These are phyloP conservation scores for Pseudogymnoascus sp. DNA, from an alignment of 2,329 filamentous ascomycete genomes.

Conservation along the genomic window DNA sequence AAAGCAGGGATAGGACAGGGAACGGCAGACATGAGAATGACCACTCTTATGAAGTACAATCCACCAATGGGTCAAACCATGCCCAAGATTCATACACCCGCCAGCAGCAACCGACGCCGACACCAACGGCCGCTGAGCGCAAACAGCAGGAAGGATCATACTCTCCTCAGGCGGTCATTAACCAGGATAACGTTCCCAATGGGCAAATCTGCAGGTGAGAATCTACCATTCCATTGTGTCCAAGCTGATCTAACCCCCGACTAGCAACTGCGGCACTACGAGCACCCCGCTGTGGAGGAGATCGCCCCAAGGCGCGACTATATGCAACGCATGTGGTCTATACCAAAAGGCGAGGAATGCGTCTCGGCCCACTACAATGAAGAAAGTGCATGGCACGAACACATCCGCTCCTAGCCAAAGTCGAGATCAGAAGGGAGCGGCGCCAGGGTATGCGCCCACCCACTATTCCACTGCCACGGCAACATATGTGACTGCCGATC, in stretches of 20 bases:
- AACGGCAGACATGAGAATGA: not conserved
- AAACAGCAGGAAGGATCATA: constrained; percentile 1
- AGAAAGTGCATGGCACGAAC: constrained; percentile 58
- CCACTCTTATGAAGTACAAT: constrained; percentile 3
- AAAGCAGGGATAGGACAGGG: not conserved
- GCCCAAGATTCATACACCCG: not conserved
- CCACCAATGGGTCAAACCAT: constrained; percentile 1
- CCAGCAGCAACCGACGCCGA: not conserved
- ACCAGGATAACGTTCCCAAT: constrained; percentile 31
- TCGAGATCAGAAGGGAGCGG: constrained; percentile 22
- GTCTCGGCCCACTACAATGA: constrained; percentile 81
- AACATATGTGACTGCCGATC: constrained; percentile 71
- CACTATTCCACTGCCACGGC: constrained; percentile 40
- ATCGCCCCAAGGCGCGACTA: constrained; percentile 86
- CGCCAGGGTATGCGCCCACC: constrained; percentile 29
- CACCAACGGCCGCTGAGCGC: not conserved
- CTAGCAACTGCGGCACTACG: constrained; percentile 89
- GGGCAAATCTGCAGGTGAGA: constrained; percentile 68
- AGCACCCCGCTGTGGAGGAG: constrained; percentile 91
- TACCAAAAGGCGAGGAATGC: constrained; percentile 93
- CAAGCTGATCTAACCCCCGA: constrained; percentile 22
- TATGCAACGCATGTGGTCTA: constrained; percentile 94
- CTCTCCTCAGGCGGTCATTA: constrained; percentile 1
- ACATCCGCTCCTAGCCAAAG: constrained; percentile 17
- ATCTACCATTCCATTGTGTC: not conserved